Percentiles rank a stretch among this genome's conserved stretches.
phyloP scores from a whole-genome alignment of 2,329 filamentous ascomycete species.

The Clarireedia paspali region DNA sequence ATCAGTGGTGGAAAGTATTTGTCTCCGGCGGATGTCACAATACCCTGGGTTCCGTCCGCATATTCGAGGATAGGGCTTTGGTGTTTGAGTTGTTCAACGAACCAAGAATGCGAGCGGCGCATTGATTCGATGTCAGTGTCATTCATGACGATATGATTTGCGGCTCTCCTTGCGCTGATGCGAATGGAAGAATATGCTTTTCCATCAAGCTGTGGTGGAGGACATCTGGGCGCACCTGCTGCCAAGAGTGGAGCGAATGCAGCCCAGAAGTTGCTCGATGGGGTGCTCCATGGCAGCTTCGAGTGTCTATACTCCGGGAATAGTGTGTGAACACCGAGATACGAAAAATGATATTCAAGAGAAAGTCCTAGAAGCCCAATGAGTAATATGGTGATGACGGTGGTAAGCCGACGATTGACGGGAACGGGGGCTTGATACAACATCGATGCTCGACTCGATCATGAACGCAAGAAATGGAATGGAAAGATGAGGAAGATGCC shows the following conservation, averaged over 20 bases:
- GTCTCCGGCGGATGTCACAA: slow-evolving; percentile 36
- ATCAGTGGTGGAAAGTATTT: slow-evolving; percentile 32
- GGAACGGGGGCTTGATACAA: not conserved
- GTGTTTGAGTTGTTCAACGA: not conserved
- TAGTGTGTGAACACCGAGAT: not conserved
- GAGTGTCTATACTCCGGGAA: not conserved
- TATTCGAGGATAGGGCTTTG: not conserved
- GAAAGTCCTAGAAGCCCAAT: not conserved
- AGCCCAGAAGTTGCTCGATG: slow-evolving; percentile 13
- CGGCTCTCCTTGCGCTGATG: not conserved
- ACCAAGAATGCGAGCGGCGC: slow-evolving; percentile 8
- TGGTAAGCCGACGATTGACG: not conserved
- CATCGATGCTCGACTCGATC: not conserved
- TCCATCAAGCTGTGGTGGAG: slow-evolving; percentile 4
- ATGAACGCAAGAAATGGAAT: not conserved
- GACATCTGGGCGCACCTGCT: slow-evolving; percentile 14
- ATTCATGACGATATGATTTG: slow-evolving; percentile 7
- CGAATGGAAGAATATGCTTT: slow-evolving; percentile 7
- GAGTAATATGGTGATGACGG: not conserved
- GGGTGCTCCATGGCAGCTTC: not conserved
- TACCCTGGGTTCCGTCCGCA: slow-evolving; percentile 24
- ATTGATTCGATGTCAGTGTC: slow-evolving; percentile 11
- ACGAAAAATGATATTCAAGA: not conserved
- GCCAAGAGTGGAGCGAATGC: slow-evolving; percentile 15
- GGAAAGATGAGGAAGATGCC: not conserved